These are phyloP conservation scores for Vigna hirtella DNA, from an alignment of 306 rosid species.

Conservation along the genomic window DNA sequence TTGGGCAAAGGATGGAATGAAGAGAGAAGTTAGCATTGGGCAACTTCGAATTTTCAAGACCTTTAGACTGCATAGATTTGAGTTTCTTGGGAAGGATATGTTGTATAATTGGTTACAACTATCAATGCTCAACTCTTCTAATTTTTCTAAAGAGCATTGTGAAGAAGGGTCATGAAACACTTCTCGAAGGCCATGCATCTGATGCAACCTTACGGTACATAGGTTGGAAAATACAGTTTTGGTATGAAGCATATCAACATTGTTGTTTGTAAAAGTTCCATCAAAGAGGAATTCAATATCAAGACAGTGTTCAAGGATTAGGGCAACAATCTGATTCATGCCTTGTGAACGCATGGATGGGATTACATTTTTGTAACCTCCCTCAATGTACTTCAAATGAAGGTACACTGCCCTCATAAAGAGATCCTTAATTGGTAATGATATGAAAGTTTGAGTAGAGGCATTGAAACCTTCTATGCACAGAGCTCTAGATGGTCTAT, in stretches of 20 bases:
- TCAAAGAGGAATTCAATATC: constrained; percentile 31
- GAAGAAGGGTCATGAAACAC: constrained; percentile 11
- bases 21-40: constrained; percentile 2
- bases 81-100: constrained; percentile 36
- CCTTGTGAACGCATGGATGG: constrained; percentile 36
- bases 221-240: neutral
- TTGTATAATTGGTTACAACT: constrained; percentile 1
- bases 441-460: constrained; percentile 12
- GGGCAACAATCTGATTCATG: constrained; percentile 26
- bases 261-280: neutral
- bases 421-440: constrained; percentile 8
- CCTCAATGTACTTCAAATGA: neutral
- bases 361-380: constrained; percentile 33
- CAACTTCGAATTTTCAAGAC: too few relatives aligned
- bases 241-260: too few relatives aligned
- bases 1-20: constrained; percentile 3
- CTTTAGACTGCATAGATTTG: constrained; percentile 32
- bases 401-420: constrained; percentile 6
- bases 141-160: constrained; percentile 14
- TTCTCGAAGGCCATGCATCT: neutral
- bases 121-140: constrained; percentile 7
- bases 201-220: neutral
- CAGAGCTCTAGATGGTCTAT: constrained; percentile 24
- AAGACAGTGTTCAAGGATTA: neutral
- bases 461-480: neutral